phyloP scores from a whole-genome alignment of 108 stramenopile genomes.

The Cyclotella atomus region DNA sequence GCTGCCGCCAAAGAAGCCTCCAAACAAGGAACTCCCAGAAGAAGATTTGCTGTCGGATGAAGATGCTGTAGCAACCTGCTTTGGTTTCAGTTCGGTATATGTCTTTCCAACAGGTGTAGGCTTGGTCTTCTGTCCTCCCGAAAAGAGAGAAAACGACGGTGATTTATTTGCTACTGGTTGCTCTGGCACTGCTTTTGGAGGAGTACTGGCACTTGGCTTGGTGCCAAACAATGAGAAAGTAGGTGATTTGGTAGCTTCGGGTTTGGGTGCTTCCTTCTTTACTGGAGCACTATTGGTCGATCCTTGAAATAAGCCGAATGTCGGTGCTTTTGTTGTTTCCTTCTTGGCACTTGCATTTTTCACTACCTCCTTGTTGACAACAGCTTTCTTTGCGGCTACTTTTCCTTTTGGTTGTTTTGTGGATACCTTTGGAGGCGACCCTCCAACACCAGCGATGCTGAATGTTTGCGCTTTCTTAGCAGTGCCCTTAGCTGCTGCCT shows the following conservation, averaged over 20 bases:
- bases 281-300: not conserved
- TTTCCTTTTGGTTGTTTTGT: not conserved
- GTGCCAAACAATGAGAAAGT: not conserved
- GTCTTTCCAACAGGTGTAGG: too few species aligned
- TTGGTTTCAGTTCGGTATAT: too few species aligned
- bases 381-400: not conserved
- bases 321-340: too few species aligned
- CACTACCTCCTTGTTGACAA: not conserved
- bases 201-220: too few species aligned
- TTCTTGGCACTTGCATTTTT: too few species aligned
- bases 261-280: not conserved
- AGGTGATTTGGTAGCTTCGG: not conserved
- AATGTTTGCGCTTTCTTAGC: conserved; percentile 6
- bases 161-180: not conserved
- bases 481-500: not conserved
- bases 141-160: too few species aligned
- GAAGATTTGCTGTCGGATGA: not conserved
- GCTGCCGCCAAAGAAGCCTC: conserved; percentile 1
- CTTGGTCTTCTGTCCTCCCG: too few species aligned
- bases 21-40: not conserved
- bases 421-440: not conserved
- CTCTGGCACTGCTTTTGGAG: not conserved
- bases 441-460: conserved; percentile 10
- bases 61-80: too few species aligned
- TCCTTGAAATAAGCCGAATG: not conserved